These are phyloP conservation scores for Tuber brumale DNA, from an alignment of 495 filamentous ascomycete genomes.

Conservation along the genomic window DNA sequence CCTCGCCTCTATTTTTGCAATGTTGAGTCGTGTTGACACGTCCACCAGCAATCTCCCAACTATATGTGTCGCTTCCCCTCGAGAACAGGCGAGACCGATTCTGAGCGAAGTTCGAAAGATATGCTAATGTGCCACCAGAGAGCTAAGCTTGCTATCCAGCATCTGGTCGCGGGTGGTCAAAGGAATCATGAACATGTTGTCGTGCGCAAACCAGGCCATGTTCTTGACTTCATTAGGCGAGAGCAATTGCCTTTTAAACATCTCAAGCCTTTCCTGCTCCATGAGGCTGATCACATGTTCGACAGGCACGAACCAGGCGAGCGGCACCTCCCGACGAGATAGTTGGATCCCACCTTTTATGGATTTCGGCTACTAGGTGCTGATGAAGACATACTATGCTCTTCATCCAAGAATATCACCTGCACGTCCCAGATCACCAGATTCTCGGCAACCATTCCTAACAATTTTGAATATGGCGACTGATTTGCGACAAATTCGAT, in stretches of 20 bases:
- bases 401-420: constrained; percentile 8
- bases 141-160: constrained; percentile 73
- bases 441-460: constrained; percentile 93
- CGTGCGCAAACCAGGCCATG: constrained; percentile 90
- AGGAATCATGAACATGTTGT: constrained; percentile 66
- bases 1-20: constrained; percentile 87
- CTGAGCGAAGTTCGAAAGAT: constrained; percentile 70
- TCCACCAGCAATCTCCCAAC: constrained; percentile 66
- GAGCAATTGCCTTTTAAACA: constrained; percentile 58
- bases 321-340: constrained; percentile 82
- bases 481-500: constrained; percentile 78
- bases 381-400: background rate
- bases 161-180: constrained; percentile 56
- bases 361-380: constrained; percentile 3
- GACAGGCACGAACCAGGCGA: constrained; percentile 91
- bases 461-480: constrained; percentile 69
- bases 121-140: constrained; percentile 65
- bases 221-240: constrained; percentile 75
- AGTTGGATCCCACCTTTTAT: constrained; percentile 49
- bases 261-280: constrained; percentile 75
- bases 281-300: constrained; percentile 94
- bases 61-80: constrained; percentile 83
- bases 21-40: constrained; percentile 76
- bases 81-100: constrained; percentile 92
- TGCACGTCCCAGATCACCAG: constrained; percentile 68